A percentile compares a stretch with the other conserved stretches of the same genome.
Conservation (phyloP, 768 basidiomycete genomes). For the Rhizopogon salebrosus region DNA sequence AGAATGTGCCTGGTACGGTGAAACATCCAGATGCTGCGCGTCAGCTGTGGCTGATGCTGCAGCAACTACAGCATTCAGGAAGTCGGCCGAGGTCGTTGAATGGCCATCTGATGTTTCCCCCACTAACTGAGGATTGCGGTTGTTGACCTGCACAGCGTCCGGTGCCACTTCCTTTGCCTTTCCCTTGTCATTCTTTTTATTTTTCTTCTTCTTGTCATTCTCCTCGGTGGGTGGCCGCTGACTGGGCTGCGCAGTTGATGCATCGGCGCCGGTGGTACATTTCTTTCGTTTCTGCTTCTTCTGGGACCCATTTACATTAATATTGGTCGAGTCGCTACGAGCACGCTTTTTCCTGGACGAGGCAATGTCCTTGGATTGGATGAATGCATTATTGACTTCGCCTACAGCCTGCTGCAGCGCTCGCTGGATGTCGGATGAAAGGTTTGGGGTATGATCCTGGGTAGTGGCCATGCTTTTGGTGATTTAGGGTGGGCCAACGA, state of each 20-base stretch:
- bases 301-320: too few relatives aligned
- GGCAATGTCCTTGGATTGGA: constrained; percentile 17
- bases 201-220: constrained; percentile 23
- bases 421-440: constrained; percentile 42
- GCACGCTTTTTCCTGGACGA: constrained; percentile 32
- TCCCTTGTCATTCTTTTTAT: constrained; percentile 28
- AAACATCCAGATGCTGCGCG: constrained; percentile 22
- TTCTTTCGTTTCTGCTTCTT: constrained; percentile 31
- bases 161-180: constrained; percentile 27
- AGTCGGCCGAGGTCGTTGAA: constrained; percentile 48
- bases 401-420: constrained; percentile 48
- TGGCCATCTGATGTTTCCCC: constrained; percentile 28
- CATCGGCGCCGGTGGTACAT: constrained; percentile 15
- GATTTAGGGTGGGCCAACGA: constrained; percentile 37
- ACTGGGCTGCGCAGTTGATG: background rate
- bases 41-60: constrained; percentile 52
- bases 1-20: constrained; percentile 26
- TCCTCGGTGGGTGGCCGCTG: background rate
- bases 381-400: constrained; percentile 37
- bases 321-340: constrained; percentile 8
- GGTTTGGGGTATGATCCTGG: constrained; percentile 9
- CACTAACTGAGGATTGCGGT: constrained; percentile 32
- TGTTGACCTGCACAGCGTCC: constrained; percentile 16
- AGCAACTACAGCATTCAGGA: constrained; percentile 62
- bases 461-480: constrained; percentile 17